Base-by-base conservation (phyloP, 208 protist species). In the Wallacemonas rigidus region DNA sequence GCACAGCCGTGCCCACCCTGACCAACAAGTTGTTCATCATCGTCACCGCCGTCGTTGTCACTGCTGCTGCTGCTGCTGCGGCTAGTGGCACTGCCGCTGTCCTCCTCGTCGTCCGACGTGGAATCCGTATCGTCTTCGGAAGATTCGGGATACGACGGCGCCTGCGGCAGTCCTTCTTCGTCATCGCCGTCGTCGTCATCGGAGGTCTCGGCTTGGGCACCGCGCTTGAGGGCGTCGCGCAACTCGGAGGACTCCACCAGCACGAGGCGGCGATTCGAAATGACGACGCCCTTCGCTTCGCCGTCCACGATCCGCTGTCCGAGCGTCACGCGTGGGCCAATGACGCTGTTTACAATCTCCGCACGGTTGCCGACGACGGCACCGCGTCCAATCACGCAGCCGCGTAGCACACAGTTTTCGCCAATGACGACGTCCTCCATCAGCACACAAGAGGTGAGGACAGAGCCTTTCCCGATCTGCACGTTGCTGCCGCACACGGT, bases 341-440 rank as follows among this genome's bases (percentile, higher is more conserved):
- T 77, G 63, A 96, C 73, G 65, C 77, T 83, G 71, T 85, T 53
- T 3, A 78, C 71, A 8, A 95, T 61, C 72, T 92, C 82, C 4
- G 75, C 81, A 7, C 72, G 69, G n/a, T 79, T 74, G 40, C 69
- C 67, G 43, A 96, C 73, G 35, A 89, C 61, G 5, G 82, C 86
- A 54, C 76, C 57, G 1, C 44, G 65, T 7, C 89, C 89, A 45
- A 96, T 83, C 48, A 96, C 68, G 38, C 71, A 90, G 68, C 82
- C 76, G 35, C 79, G 76, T 36, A 96, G 62, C 38, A 76, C 56
- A 69, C 85, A 93, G 38, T 79, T 62, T 14, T 76, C 57, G 4
- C 89, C 89, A 58, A 96, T 82, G 8, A 65, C 55, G 3, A 81
- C 86, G 26, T 85, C 79, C 40, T 93, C 86, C 68, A 93, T 77